Base-by-base conservation (phyloP, 768 basidiomycete genomes). In the Astraeus odoratus region DNA sequence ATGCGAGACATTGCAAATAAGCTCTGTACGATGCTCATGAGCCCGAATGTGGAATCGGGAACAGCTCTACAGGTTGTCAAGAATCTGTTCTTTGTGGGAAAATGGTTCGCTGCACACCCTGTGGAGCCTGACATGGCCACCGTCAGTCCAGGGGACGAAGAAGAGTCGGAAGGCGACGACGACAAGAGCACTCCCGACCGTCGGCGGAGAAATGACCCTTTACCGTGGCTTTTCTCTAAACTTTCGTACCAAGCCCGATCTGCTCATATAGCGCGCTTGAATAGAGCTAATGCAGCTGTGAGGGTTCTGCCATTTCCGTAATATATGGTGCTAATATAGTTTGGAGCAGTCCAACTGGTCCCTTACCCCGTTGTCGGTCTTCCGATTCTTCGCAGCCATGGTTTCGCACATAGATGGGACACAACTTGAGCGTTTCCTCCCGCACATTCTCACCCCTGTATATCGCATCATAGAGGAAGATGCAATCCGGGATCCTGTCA, bases 371-470 rank as follows among this genome's bases (percentile, higher is more conserved):
- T 64, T 84, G 1, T 78, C 90, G 0, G 77, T 85, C 33, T 62
- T 99, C 36, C 83, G 88, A 13, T 96, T 92, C 85, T 96, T 98
- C 55, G 96, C 93, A 0, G 94, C 92, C 0, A 91, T 96, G 81
- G 67, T 79, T 2, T 79, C 84, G 2, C 66, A 77, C 55, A 79
- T 98, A 73, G 77, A 83, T 0, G 59, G 70, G 0, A 49, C 58
- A 0, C 65, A 70, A 15, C 68, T 90, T 0, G 79, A 86, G 52
- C 69, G 65, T 20, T 95, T 85, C 67, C 70, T 95, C 24, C 74
- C 82, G 2, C 92, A 96, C 57, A 83, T 97, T 22, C 67, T 97
- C 8, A 81, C 82, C 3, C 95, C 96, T 0, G 66, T 93, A 0
- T 87, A 94, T 60, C 83, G 93, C 24, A 76, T 99, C 40, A 71